These are phyloP conservation scores for Dictyostelium capitatum DNA, from an alignment of 78 protist genomes.

Conservation along the genomic window DNA sequence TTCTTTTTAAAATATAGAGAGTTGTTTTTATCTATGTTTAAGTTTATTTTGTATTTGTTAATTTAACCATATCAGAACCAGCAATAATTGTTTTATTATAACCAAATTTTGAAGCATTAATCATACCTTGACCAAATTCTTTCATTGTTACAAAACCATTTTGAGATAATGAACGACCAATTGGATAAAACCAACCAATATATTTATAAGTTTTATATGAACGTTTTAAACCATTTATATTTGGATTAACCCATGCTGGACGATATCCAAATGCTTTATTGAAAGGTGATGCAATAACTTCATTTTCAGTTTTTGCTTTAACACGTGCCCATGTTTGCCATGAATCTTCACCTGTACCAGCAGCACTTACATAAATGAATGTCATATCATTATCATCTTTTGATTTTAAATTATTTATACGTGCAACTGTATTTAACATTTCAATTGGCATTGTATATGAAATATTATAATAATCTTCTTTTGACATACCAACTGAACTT, in stretches of 20 bases:
- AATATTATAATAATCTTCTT: not conserved
- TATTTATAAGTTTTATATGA: not conserved
- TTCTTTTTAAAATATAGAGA: too few relatives aligned
- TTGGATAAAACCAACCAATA: slow-evolving; percentile 9
- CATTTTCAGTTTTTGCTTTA: slow-evolving; percentile 19
- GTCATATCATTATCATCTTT: not conserved
- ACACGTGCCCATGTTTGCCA: slow-evolving; percentile 7
- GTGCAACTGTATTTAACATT: not conserved
- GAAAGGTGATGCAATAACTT: not conserved
- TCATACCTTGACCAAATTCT: slow-evolving; percentile 5
- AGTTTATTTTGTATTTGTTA: not conserved
- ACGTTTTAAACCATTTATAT: not conserved
- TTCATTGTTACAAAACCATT: not conserved
- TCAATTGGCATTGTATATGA: not conserved
- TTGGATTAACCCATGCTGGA: slow-evolving; percentile 12
- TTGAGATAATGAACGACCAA: not conserved
- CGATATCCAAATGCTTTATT: not conserved
- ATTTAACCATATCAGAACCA: slow-evolving; percentile 11
- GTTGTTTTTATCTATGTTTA: not conserved
- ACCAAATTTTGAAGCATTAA: not conserved
- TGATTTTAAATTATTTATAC: not conserved
- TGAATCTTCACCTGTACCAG: not conserved
- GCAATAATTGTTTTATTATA: not conserved
- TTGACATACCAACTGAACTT: not conserved
- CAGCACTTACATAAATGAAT: slow-evolving; percentile 10